These are phyloP conservation scores for Chlamydomonas urium DNA, from an alignment of 139 green algal species.

Conservation along the genomic window DNA sequence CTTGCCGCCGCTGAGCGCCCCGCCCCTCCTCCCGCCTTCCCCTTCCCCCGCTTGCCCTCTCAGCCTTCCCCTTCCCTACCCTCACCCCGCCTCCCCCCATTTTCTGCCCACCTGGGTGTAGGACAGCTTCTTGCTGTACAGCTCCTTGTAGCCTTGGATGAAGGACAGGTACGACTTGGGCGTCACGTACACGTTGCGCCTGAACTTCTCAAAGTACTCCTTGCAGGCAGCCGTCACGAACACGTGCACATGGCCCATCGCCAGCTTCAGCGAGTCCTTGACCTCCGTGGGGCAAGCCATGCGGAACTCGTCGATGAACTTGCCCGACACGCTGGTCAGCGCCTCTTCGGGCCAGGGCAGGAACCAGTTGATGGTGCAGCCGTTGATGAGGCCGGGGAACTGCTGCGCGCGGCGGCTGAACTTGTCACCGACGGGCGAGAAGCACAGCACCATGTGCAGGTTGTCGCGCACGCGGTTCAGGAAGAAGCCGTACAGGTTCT, in stretches of 20 bases:
- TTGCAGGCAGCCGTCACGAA: conserved; percentile 77
- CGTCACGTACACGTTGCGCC: conserved; percentile 89
- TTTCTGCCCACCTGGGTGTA: no score
- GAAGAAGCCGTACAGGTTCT: conserved; percentile 93
- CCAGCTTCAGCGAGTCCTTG: conserved; percentile 79
- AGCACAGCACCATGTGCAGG: conserved; percentile 91
- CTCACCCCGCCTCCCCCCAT: no score
- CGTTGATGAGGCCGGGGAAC: conserved; percentile 92
- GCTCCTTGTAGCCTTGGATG: conserved; percentile 82
- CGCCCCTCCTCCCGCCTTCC: no score
- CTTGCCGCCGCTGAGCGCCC: no score
- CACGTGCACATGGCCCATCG: conserved; percentile 88
- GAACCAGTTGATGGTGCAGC: conserved; percentile 93
- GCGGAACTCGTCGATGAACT: conserved; percentile 83
- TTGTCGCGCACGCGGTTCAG: conserved; percentile 83
- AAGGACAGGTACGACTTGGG: conserved; percentile 92
- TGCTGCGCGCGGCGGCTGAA: conserved; percentile 81
- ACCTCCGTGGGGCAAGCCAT: conserved; percentile 74
- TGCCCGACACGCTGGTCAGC: conserved; percentile 69
- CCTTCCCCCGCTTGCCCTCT: no score
- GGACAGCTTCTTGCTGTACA: conserved; percentile 81
- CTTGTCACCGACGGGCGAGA: conserved; percentile 86
- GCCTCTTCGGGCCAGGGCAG: conserved; percentile 72
- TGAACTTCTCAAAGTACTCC: conserved; percentile 88
- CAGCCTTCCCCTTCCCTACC: no score